phyloP scores from a whole-genome alignment of 2,329 filamentous ascomycete genomes.

The Aureobasidium sp. region DNA sequence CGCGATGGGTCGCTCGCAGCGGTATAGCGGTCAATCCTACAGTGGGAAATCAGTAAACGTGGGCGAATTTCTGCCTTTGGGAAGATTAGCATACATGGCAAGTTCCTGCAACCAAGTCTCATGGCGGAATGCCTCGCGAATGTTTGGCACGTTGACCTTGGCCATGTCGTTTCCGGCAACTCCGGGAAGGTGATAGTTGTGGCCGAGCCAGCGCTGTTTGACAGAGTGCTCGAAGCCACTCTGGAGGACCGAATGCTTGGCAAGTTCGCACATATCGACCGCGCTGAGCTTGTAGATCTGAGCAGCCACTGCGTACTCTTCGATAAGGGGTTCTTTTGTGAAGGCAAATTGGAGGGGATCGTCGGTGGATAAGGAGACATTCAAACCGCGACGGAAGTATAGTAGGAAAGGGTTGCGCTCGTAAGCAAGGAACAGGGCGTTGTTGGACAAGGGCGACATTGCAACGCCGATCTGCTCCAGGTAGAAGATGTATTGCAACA shows the following conservation, averaged over 20 bases:
- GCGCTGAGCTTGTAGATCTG: constrained; percentile 97
- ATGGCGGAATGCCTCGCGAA: constrained; percentile 80
- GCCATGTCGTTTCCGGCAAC: constrained; percentile 82
- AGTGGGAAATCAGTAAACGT: neutral
- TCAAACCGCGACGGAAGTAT: constrained; percentile 90
- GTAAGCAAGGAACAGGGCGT: constrained; percentile 90
- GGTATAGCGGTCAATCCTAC: constrained; percentile 33
- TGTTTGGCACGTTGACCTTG: constrained; percentile 93
- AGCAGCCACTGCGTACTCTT: constrained; percentile 94
- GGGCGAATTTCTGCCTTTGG: neutral
- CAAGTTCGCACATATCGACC: constrained; percentile 97
- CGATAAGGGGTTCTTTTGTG: constrained; percentile 94
- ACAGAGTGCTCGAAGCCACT: constrained; percentile 85
- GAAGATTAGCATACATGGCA: constrained; percentile 56
- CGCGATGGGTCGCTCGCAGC: constrained; percentile 23
- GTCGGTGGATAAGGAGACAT: constrained; percentile 92
- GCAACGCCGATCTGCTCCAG: constrained; percentile 96
- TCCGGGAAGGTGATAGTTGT: constrained; percentile 67
- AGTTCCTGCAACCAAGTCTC: constrained; percentile 79
- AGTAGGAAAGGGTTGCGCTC: constrained; percentile 93
- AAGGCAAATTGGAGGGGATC: constrained; percentile 97
- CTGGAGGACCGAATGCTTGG: constrained; percentile 91
- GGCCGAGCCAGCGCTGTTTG: constrained; percentile 87
- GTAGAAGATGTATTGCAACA: constrained; percentile 96
- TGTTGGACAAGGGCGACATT: constrained; percentile 99